Conservation (phyloP, 352 stramenopile species). For the Pythium biforme region DNA sequence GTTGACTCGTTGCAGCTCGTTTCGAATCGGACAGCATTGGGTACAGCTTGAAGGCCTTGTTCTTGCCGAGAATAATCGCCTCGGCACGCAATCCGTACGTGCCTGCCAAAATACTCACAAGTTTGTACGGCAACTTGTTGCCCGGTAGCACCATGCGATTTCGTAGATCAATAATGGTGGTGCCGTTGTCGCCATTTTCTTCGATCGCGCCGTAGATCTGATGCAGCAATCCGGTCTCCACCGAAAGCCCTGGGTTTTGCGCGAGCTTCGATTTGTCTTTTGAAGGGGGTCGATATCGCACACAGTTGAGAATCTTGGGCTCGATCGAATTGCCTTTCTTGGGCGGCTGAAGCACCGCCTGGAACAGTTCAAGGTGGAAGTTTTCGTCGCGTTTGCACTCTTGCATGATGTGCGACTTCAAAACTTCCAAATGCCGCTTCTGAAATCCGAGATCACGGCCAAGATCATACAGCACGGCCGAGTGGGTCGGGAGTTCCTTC, state of each 20-base stretch:
- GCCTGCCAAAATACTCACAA: constrained; percentile 61
- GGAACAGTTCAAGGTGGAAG: constrained; percentile 69
- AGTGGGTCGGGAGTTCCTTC: constrained; percentile 50
- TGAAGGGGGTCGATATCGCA: constrained; percentile 53
- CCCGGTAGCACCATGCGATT: constrained; percentile 70
- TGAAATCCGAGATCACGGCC: constrained; percentile 64
- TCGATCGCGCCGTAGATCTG: constrained; percentile 79
- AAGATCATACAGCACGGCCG: constrained; percentile 68
- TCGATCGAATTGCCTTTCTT: constrained; percentile 44
- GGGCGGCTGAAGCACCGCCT: constrained; percentile 64
- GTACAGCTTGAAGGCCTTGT: constrained; percentile 77
- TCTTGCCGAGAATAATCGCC: constrained; percentile 78
- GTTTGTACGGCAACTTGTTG: constrained; percentile 77
- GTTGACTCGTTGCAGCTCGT: neutral
- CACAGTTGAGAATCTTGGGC: constrained; percentile 79
- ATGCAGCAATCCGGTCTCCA: constrained; percentile 63
- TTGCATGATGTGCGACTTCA: constrained; percentile 66
- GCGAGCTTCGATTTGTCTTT: constrained; percentile 3
- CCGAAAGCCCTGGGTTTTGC: constrained; percentile 39
- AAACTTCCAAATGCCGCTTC: constrained; percentile 66
- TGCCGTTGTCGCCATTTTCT: constrained; percentile 53
- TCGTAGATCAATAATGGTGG: constrained; percentile 74
- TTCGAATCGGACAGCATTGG: constrained; percentile 26
- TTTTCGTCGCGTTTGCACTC: constrained; percentile 61
- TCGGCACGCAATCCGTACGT: constrained; percentile 75